phyloP scores from a whole-genome alignment of 495 filamentous ascomycete genomes.

The Neurospora sp. region DNA sequence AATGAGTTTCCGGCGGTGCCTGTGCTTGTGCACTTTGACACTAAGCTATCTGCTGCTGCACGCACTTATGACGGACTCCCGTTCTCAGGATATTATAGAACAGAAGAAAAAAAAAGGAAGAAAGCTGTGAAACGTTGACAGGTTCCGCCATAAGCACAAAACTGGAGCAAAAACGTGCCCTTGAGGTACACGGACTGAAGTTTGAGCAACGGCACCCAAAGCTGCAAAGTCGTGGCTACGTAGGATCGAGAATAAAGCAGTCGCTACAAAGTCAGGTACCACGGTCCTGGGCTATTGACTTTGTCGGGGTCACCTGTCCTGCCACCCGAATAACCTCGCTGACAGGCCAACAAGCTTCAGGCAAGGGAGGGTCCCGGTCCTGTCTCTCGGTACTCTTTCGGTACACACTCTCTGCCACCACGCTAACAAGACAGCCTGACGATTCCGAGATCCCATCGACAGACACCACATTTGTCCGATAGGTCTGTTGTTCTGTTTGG shows the following conservation, averaged over 20 bases:
- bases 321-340: not conserved
- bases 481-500: slow-evolving; percentile 15
- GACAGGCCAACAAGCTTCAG: not conserved
- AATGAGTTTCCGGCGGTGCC: not conserved
- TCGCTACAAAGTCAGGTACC: not conserved
- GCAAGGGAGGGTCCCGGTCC: not conserved
- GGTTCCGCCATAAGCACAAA: not conserved
- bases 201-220: not conserved
- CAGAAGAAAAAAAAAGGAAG: not conserved
- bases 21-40: not conserved
- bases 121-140: not conserved
- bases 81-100: not conserved
- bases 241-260: not conserved
- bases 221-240: not conserved
- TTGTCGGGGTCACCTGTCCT: not conserved
- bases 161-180: not conserved
- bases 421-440: not conserved
- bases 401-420: not conserved
- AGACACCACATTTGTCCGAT: slow-evolving; percentile 10
- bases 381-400: not conserved
- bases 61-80: not conserved
- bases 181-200: not conserved
- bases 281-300: not conserved
- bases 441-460: slow-evolving; percentile 8
- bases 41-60: not conserved